Base-by-base conservation (phyloP, 306 rosid species). In the Albizia julibrissin region DNA sequence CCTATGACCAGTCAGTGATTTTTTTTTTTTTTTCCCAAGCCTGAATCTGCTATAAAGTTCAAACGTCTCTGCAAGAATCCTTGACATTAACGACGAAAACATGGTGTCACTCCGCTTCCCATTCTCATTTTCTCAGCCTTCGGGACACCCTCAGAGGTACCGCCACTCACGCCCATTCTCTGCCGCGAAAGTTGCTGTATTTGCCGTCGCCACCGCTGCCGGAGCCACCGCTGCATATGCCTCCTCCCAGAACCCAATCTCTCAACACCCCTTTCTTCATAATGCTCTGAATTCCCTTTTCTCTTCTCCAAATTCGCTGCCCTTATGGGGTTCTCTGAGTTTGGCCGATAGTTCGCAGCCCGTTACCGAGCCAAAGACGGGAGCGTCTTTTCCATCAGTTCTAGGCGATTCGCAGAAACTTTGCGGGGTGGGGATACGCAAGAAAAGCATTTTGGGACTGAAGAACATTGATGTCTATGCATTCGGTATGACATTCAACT, bases 391-490 rank as follows among this genome's bases (percentile, higher is more conserved):
- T 80, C 98, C 97, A 54, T 87, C 98, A 4, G 74, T 86, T 56
- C 78, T 93, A 8, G 86, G 69, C n/a, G 85, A 84, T 80, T 92
- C 99, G 75, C 93, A 74, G 79, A 82, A 81, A 52, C 94, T 95
- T 27, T 90, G 91, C 10, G 98, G 99, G 47, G 90, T 92, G 88
- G 99, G 99, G 42, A 68, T 93, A 67, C 86, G 99, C 50, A 93
- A 75, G 81, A 95, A 95, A 87, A 69, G 85, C 69, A 13, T 95
- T 47, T 84, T 95, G 46, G 99, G 98, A 14, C 79, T 95, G 79
- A 95, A 92, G 89, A 93, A 92, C 84, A 92, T 95, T 79, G 91
- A 93, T 83, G 96, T 95, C 61, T 95, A 95, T 75, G 97, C 96
- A 76, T 95, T 83, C 77, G 99, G 98, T 95, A 88, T 69, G 29